These are phyloP conservation scores for Colletotrichum salicis DNA, from an alignment of 2,329 filamentous ascomycete genomes.

Conservation along the genomic window DNA sequence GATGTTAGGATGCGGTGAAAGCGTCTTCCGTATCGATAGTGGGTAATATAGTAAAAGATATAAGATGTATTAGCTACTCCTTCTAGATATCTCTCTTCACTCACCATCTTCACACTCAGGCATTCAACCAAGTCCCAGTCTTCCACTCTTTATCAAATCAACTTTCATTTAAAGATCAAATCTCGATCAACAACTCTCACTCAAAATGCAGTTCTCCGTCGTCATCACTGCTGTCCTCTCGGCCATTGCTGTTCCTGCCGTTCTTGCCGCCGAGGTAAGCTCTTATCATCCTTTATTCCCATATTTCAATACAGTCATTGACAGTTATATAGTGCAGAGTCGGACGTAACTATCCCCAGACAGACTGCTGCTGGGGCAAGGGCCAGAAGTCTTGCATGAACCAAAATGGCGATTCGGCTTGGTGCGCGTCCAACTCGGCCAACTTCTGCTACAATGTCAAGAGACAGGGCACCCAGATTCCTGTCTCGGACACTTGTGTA, in stretches of 20 bases:
- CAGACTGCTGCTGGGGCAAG: background rate
- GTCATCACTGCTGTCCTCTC: background rate
- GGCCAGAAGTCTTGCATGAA: background rate
- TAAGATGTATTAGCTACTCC: background rate
- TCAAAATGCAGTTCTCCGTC: background rate
- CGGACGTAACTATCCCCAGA: background rate
- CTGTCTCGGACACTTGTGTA: background rate
- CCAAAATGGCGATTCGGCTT: background rate
- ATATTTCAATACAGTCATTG: too few species aligned
- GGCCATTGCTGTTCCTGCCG: background rate
- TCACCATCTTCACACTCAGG: background rate
- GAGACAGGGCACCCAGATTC: background rate
- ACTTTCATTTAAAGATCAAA: too few species aligned
- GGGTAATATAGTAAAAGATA: background rate
- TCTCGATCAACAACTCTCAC: too few species aligned
- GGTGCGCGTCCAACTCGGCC: background rate
- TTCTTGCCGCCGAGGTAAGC: background rate
- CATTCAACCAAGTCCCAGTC: background rate
- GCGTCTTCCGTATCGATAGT: too few species aligned
- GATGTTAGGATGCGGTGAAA: background rate
- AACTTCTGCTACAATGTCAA: slow-evolving; percentile 1
- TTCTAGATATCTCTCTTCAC: background rate
- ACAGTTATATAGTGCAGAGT: background rate
- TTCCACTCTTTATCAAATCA: background rate
- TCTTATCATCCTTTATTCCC: background rate